phyloP scores from a whole-genome alignment of 2,329 filamentous ascomycete species.

The Diplodia seriata region DNA sequence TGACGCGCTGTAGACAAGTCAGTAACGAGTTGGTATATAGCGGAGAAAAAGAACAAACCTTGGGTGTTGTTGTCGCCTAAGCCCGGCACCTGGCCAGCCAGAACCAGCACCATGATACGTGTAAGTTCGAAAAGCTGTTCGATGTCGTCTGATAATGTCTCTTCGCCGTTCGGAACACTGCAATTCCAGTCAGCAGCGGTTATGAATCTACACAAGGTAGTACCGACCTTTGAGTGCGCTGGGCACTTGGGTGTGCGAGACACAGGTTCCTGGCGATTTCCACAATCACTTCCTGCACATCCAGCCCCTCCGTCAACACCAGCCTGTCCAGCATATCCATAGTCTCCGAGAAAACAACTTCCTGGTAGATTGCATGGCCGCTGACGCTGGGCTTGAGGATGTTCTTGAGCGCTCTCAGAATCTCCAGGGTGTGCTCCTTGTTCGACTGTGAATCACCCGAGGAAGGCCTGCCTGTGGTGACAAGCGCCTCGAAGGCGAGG shows the following conservation, averaged over 20 bases:
- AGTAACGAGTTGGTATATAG: background rate
- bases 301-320: constrained; percentile 86
- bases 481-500: constrained; percentile 93
- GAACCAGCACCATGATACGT: constrained; percentile 90
- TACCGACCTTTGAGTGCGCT: constrained; percentile 62
- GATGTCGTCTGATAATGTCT: constrained; percentile 91
- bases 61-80: constrained; percentile 64
- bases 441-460: constrained; percentile 45
- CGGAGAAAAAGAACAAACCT: constrained; percentile 36
- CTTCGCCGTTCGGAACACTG: constrained; percentile 59
- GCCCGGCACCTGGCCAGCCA: constrained; percentile 86
- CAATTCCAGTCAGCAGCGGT: constrained; percentile 17
- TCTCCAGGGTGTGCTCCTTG: constrained; percentile 82
- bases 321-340: constrained; percentile 95
- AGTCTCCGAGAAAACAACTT: constrained; percentile 94
- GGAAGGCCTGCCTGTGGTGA: constrained; percentile 73
- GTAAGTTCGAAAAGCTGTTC: constrained; percentile 98
- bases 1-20: constrained; percentile 69
- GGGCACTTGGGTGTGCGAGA: constrained; percentile 87
- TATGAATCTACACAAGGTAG: constrained; percentile 45
- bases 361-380: constrained; percentile 94
- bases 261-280: constrained; percentile 91
- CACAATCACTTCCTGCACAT: constrained; percentile 90
- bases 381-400: constrained; percentile 94
- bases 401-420: constrained; percentile 89